phyloP scores from a whole-genome alignment of 495 filamentous ascomycete genomes.

The Cercophora scortea region DNA sequence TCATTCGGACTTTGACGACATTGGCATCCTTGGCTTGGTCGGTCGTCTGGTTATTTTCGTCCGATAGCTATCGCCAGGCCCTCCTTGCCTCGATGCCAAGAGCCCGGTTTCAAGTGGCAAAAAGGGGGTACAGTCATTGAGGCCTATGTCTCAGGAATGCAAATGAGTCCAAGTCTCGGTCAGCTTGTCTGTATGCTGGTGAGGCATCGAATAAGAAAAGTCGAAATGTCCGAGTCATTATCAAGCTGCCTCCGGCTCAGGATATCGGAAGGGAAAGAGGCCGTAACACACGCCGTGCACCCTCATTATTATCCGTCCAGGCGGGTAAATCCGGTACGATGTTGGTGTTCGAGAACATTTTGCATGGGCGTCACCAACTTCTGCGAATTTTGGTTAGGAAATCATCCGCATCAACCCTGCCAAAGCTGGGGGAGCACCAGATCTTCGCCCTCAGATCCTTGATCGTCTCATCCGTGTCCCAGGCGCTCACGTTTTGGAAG shows the following conservation, averaged over 20 bases:
- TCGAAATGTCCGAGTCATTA: too few relatives aligned
- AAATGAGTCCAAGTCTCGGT: conserved; percentile 2
- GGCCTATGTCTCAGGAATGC: conserved; percentile 19
- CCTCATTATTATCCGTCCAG: conserved; percentile 9
- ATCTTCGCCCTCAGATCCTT: conserved; percentile 7
- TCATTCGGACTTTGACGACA: background rate
- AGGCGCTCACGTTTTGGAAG: conserved; percentile 1
- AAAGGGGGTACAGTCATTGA: background rate
- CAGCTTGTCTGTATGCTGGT: background rate
- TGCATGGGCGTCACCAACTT: conserved; percentile 3
- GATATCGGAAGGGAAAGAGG: background rate
- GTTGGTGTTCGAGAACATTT: conserved; percentile 6
- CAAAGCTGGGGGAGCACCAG: conserved; percentile 7
- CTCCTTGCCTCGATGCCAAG: conserved; percentile 7
- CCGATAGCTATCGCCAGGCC: background rate
- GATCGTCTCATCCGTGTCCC: conserved; percentile 12
- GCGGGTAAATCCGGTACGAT: conserved; percentile 8
- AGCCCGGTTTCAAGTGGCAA: conserved; percentile 6
- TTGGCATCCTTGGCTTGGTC: background rate
- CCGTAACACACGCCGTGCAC: background rate
- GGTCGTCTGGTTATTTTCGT: background rate
- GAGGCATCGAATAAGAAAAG: background rate
- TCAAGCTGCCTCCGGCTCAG: background rate
- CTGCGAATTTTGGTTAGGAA: conserved; percentile 2
- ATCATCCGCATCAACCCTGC: conserved; percentile 1